Evolutionary conservation across 1,284 basidiomycete species (phyloP), one percentile per base, ranked within the genome.

Genomic region (Inonotus hispidus): DNA sequence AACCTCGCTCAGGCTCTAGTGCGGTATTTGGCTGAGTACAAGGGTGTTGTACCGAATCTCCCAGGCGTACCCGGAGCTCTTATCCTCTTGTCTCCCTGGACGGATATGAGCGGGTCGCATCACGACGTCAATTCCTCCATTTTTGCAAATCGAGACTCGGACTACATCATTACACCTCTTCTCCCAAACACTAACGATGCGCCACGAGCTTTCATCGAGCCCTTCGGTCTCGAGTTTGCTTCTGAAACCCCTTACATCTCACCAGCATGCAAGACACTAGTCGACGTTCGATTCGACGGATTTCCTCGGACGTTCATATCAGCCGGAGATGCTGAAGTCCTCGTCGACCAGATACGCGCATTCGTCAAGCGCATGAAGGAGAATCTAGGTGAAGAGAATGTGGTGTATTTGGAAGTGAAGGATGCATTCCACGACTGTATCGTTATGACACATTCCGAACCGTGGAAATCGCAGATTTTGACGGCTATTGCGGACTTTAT

Each of bases 61-160:
- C 77, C 79, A 21, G 68, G 68, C 11, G 73, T 77, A 37, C 83
- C 86, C 1, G 75, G 78, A 37, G 77, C 75, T 1, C 70, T 87
- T n/a, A 70, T 88, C 14, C 73, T 82, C 3, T 71, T 81, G 57
- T 85, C 84, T 0, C 84, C 84, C 0, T 85, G 83, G 83, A 68
- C 69, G 14, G 87, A 89, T 66, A 65, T 85, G 2, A 71, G 76
- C 29, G 66, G 64, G 4, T 75, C 75, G 5, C 74, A 78, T 63
- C 62, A 68, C 14, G 58, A 66, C 6, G 66, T 74, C 0, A 67
- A 64, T 2, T 73, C 72, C 4, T 79, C 79, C 2, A 68, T 39
- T 10, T 49, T 63, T 37, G 69, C 63, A 21, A 73, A 71, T 67
- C n/a, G 47, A 25, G 50, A 63, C 25, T 74, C 77, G 1, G 82